Base-by-base conservation (phyloP, 306 rosid species). In the Sophora flavescens region DNA sequence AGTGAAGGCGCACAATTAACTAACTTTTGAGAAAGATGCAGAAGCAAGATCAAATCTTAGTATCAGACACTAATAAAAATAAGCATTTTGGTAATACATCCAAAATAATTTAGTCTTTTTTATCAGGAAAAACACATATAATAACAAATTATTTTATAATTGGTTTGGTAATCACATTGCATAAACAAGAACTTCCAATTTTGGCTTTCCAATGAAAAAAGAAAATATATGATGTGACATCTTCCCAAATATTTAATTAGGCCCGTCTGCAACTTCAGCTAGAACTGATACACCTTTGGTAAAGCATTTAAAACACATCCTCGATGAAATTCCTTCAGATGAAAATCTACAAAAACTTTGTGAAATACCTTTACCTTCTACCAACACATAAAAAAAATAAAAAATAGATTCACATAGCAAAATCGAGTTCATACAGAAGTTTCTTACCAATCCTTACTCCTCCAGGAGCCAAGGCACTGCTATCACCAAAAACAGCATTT, bases 401-500 rank as follows among this genome's bases (percentile, higher is more conserved):
- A 18, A 14, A 17, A 8, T 66, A 6, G 4, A 59, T 33, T 63
- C 51, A 9, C 52, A n/a, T 5, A 71, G 53, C 28, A 76, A 15
- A 70, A 33, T 63, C 32, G 71, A 45, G 32, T 4, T 47, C 53
- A 50, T 59, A 42, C 0, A 17, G 42, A 50, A 67, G 71, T 75
- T 30, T n/a, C 88, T 86, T 85, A 92, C 98, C 98, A 45, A 95
- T 86, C 59, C 98, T 80, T 10, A 95, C 98, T 32, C 98, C 97
- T 26, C 97, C 98, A 2, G 98, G 98, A 63, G 98, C 96, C 91
- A 95, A 85, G 73, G 97, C 97, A 78, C 98, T 95, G 92, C 98
- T 92, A 80, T 95, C 98, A 32, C 97, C 98, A 67, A 95, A 95
- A 78, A 92, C 96, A 3, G 97, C 98, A 45, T 95, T 95, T 84